Percentiles rank a stretch among this genome's conserved stretches.
phyloP scores from a whole-genome alignment of 2,329 filamentous ascomycete genomes.

The Helotiales sp. region DNA sequence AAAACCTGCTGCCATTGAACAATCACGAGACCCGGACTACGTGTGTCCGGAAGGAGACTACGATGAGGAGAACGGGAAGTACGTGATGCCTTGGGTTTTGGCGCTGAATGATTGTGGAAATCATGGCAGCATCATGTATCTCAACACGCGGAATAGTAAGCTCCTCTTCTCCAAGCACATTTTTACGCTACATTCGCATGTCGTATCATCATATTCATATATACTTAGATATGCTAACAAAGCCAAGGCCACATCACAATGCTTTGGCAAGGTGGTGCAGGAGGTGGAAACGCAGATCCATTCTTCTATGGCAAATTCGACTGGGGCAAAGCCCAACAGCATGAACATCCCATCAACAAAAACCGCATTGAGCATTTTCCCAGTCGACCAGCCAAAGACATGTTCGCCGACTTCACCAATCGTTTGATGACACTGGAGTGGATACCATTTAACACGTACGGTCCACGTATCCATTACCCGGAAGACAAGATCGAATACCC shows the following conservation, averaged over 20 bases:
- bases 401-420: conserved; percentile 14
- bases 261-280: background rate
- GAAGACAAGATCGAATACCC: background rate
- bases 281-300: background rate
- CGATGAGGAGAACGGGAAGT: conserved; percentile 21
- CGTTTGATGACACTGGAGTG: conserved; percentile 14
- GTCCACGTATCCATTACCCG: background rate
- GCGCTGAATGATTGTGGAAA: conserved; percentile 20
- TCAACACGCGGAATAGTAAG: conserved; percentile 25
- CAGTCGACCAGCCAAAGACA: conserved; percentile 3
- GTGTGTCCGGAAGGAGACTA: background rate
- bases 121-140: conserved; percentile 24
- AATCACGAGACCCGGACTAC: conserved; percentile 13
- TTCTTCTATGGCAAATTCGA: background rate
- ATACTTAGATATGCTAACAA: too few species aligned
- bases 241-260: conserved; percentile 11
- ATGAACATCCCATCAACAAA: background rate
- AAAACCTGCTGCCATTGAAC: background rate
- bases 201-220: too few species aligned
- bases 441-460: conserved; percentile 3
- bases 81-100: conserved; percentile 25
- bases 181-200: too few species aligned
- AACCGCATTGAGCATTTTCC: conserved; percentile 9
- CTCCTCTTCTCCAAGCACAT: too few species aligned
- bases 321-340: background rate